Evolutionary conservation across 441 rosid genomes (phyloP), one percentile per base, ranked within the genome.

Genomic region (Gossypium aridum): DNA sequence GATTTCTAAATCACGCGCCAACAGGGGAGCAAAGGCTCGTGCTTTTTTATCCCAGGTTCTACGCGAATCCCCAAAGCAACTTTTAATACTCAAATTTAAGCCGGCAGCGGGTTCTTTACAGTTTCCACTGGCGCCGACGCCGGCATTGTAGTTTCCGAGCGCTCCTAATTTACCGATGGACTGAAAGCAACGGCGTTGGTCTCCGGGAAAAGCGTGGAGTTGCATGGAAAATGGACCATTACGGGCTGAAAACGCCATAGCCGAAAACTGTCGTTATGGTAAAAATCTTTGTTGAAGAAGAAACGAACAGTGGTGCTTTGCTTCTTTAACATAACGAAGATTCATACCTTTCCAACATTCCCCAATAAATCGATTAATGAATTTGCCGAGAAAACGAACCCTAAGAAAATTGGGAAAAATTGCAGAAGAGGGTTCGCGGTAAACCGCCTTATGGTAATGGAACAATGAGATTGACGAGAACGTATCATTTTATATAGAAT

Each of bases 271-370:
- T n/a, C 23, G 17, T 62, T 55, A 53, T 10, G 49, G 19, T 17
- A 17, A 19, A 54, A 62, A 54, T 77, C 73, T 67, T 76, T 77
- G 31, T 22, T 49, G 63, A 81, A 73, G 71, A 73, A 80, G 13
- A 67, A 74, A 71, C 71, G 81, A 34, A 76, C 69, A 25, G 39
- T 2, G 28, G 76, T 79, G 72, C 56, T 65, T 59, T 73, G 87
- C 80, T 77, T 85, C 80, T 69, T 89, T 74, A 87, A 89, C 92
- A 90, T 85, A 81, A 80, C 89, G 81, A 49, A 81, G 17, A 45
- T 60, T 34, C 73, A 85, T 71, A 79, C 84, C 85, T 86, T 76
- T 84, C 88, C 82, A 4, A 79, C 81, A 77, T 64, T 39, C 26
- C 67, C 59, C 45, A 13, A n/a, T 14, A 25, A 26, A 5, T n/a